Percentiles rank a stretch among this genome's conserved stretches.
phyloP scores from a whole-genome alignment of 1,284 basidiomycete species.

The Malassezia vespertilionis region DNA sequence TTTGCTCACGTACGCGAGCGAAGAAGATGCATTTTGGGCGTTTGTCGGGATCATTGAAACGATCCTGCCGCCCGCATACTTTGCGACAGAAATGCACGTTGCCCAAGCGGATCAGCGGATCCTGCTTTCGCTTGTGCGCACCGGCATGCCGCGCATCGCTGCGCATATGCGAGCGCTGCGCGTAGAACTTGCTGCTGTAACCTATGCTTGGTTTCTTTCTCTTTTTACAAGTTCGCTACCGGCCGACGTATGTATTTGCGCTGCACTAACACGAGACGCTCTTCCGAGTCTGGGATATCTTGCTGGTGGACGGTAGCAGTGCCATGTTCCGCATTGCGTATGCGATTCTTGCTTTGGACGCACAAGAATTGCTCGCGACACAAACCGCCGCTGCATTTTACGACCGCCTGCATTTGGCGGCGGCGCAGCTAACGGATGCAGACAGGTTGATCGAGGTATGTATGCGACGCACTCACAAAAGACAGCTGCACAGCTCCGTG shows the following conservation, averaged over 20 bases:
- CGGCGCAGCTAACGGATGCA: slow-evolving; percentile 79
- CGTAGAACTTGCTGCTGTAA: slow-evolving; percentile 83
- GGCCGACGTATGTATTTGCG: slow-evolving; percentile 60
- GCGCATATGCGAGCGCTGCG: slow-evolving; percentile 66
- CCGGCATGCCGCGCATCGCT: slow-evolving; percentile 64
- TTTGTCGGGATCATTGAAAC: slow-evolving; percentile 63
- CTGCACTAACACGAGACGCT: slow-evolving; percentile 22
- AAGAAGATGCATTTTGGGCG: slow-evolving; percentile 96
- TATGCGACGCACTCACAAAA: no score
- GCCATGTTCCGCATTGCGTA: slow-evolving; percentile 75
- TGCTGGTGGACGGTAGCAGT: slow-evolving; percentile 83
- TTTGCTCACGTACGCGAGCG: slow-evolving; percentile 77
- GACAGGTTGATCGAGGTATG: slow-evolving; percentile 62
- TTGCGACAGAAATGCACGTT: slow-evolving; percentile 52
- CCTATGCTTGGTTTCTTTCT: slow-evolving; percentile 95
- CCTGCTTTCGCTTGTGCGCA: slow-evolving; percentile 71
- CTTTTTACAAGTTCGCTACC: slow-evolving; percentile 92
- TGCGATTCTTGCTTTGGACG: slow-evolving; percentile 70
- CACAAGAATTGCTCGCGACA: slow-evolving; percentile 68
- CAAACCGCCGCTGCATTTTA: slow-evolving; percentile 76
- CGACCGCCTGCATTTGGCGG: slow-evolving; percentile 69
- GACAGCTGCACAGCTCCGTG: slow-evolving; percentile 8
- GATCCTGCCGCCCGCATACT: slow-evolving; percentile 49
- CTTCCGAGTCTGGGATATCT: slow-evolving; percentile 60
- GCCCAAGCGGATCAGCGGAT: slow-evolving; percentile 89